phyloP scores from a whole-genome alignment of 805 yeast species.

The Ogataea minuta region DNA sequence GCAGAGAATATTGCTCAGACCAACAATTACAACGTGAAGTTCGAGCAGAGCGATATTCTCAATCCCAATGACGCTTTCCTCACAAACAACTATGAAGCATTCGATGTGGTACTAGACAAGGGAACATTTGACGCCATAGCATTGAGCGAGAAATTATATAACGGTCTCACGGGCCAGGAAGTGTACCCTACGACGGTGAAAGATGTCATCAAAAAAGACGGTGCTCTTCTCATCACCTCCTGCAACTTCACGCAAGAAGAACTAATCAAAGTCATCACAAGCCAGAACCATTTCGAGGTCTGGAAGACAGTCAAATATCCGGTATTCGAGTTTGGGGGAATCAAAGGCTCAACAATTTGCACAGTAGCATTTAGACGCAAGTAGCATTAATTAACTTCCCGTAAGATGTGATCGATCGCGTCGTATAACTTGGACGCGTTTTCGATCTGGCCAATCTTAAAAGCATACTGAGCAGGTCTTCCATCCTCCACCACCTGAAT shows the following conservation, averaged over 20 bases:
- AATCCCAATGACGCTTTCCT: constrained; percentile 37
- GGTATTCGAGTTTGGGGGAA: constrained; percentile 84
- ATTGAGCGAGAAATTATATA: constrained; percentile 58
- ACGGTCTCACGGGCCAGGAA: constrained; percentile 48
- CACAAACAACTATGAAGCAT: constrained; percentile 33
- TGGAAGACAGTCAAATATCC: constrained; percentile 78
- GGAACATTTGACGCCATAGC: constrained; percentile 98
- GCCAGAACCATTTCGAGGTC: constrained; percentile 42
- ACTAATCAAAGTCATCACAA: constrained; percentile 52
- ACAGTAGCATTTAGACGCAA: constrained; percentile 70
- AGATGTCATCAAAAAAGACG: constrained; percentile 51
- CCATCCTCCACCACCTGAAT: constrained; percentile 63
- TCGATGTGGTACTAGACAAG: constrained; percentile 82
- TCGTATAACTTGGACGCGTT: constrained; percentile 59
- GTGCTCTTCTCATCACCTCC: constrained; percentile 76
- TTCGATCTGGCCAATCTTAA: constrained; percentile 65
- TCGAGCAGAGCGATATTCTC: constrained; percentile 71
- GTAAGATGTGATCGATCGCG: constrained; percentile 33
- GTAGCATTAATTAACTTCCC: constrained; percentile 6
- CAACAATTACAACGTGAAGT: constrained; percentile 40
- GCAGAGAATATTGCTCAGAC: constrained; percentile 57
- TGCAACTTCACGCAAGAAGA: constrained; percentile 92
- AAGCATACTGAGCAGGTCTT: constrained; percentile 77
- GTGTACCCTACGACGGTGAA: constrained; percentile 62
- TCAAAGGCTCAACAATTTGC: constrained; percentile 82